Percentiles rank a stretch among this genome's conserved stretches.
Evolutionary conservation across 345 rosid genomes (phyloP).

Genomic region (Erysimum cheiranthoides): DNA sequence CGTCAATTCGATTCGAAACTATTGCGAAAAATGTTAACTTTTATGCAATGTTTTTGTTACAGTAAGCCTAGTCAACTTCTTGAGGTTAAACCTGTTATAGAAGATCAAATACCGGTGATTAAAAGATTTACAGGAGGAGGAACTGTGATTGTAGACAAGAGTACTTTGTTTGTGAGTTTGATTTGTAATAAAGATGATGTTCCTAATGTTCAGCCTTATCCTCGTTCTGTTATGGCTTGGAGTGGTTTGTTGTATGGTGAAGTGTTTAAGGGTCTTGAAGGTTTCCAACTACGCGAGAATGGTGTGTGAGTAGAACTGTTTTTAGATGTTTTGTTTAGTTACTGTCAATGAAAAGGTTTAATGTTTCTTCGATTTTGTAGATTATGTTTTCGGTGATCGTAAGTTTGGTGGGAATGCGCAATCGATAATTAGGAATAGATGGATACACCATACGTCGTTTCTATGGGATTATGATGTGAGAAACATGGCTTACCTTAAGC

Average conservation of each 20-base stretch:
- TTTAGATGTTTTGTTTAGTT: conserved; percentile 1
- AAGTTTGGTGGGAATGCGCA: conserved; percentile 96
- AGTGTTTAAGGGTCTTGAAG: conserved; percentile 65
- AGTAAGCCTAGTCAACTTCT: conserved; percentile 80
- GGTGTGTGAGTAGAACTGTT: conserved; percentile 46
- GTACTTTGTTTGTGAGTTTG: conserved; percentile 78
- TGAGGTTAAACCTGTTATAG: conserved; percentile 63
- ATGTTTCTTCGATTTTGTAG: conserved; percentile 44
- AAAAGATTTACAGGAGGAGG: conserved; percentile 92
- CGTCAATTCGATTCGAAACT: neutral
- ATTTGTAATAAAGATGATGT: conserved; percentile 81
- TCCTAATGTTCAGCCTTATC: conserved; percentile 77
- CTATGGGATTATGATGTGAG: conserved; percentile 71
- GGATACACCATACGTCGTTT: conserved; percentile 93
- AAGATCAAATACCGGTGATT: conserved; percentile 71
- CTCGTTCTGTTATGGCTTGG: conserved; percentile 91
- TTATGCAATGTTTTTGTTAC: conserved; percentile 1
- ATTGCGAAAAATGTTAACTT: neutral
- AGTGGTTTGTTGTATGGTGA: conserved; percentile 63
- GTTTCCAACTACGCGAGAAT: conserved; percentile 86
- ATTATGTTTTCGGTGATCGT: conserved; percentile 77
- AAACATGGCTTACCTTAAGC: conserved; percentile 83
- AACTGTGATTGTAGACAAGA: conserved; percentile 81
- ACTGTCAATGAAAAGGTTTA: neutral
- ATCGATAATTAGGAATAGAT: conserved; percentile 70